Percentiles rank a stretch among this genome's conserved stretches.
phyloP scores from a whole-genome alignment of 2,329 filamentous ascomycete genomes.

The Lomentospora prolificans region DNA sequence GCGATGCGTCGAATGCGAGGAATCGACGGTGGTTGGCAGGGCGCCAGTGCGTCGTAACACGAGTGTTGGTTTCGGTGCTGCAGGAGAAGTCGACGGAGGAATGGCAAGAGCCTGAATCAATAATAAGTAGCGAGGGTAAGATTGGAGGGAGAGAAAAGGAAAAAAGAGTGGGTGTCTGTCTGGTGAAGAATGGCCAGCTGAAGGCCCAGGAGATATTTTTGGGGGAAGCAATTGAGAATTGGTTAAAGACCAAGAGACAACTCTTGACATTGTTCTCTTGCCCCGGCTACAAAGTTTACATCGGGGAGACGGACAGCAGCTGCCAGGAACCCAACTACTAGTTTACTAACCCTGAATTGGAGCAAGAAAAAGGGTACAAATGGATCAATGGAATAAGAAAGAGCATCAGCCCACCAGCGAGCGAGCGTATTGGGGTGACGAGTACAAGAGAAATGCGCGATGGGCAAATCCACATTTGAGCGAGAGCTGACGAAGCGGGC shows the following conservation, averaged over 20 bases:
- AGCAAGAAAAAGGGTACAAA: neutral
- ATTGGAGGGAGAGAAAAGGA: no score
- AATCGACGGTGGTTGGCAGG: no score
- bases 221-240: neutral
- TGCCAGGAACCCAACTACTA: neutral
- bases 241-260: neutral
- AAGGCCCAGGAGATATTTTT: no score
- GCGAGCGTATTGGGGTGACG: neutral
- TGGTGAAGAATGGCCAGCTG: no score
- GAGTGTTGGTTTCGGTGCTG: no score
- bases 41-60: no score
- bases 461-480: neutral
- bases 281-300: no score
- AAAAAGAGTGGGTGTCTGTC: no score
- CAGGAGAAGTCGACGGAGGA: no score
- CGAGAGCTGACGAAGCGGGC: neutral
- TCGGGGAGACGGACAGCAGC: neutral
- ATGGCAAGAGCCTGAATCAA: neutral
- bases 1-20: no score
- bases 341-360: neutral
- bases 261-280: no score
- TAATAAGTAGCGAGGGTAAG: neutral
- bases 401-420: no score
- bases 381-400: neutral
- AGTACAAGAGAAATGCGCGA: neutral